phyloP scores from a whole-genome alignment of 257 asterid species.

The Gynochthodes officinalis region DNA sequence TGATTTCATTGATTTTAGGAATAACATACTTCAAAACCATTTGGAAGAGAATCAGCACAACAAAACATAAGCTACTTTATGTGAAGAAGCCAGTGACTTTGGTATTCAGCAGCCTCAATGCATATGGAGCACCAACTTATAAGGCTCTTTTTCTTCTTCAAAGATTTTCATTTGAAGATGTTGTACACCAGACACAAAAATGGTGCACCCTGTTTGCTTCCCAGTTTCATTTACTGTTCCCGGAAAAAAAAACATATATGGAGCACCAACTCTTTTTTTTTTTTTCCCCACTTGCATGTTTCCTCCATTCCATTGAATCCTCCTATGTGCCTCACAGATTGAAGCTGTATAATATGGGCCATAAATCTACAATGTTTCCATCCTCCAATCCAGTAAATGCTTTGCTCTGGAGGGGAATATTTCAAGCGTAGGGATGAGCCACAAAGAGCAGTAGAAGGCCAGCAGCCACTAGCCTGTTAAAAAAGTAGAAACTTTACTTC shows the following conservation, averaged over 20 bases:
- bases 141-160: neutral
- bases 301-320: too few species aligned
- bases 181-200: neutral
- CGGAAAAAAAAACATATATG: too few species aligned
- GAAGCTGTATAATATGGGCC: too few species aligned
- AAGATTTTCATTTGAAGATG: too few species aligned
- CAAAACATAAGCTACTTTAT: neutral
- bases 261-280: too few species aligned
- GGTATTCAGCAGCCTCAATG: neutral
- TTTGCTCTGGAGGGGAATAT: neutral
- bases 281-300: too few species aligned
- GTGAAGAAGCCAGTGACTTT: neutral
- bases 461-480: neutral
- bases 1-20: neutral
- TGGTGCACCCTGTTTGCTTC: too few species aligned
- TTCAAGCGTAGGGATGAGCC: neutral
- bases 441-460: neutral
- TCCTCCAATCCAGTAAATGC: neutral
- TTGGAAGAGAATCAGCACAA: neutral
- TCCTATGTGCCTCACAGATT: too few species aligned
- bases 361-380: too few species aligned
- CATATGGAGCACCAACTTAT: neutral
- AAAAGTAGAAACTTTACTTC: neutral
- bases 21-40: too few species aligned
- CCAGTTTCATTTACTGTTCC: too few species aligned